Evolutionary conservation across 805 yeast genomes (phyloP), one percentile per base, ranked within the genome.

Genomic region (Komagataella kurtzmanii): DNA sequence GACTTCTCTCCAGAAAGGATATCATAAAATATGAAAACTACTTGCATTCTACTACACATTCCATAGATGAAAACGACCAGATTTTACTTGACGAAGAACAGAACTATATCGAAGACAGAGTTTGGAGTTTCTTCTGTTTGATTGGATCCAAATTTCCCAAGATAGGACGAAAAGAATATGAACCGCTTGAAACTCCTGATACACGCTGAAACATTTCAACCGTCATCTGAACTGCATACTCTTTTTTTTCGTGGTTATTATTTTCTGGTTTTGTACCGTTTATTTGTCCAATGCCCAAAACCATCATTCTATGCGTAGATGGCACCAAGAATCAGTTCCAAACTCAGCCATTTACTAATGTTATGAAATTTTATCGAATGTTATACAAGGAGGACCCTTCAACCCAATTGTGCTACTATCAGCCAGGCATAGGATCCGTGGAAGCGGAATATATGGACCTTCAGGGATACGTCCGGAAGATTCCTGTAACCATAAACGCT

Each of bases 1-100:
- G 99, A 0, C 61, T 88, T n/a, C 68, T 95, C 1, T 88, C 96
- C 0, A 74, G 90, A 53, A 93, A 93, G 60, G 98, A 90, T 61
- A 71, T 91, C 17, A 65, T 90, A 50, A 72, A 82, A 54, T 88
- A 77, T 58, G 85, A 82, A 56, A 55, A 62, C 8, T 65, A 65
- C 51, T 50, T 65, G 45, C 68, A 69, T 49, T 60, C 57, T 8
- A 30, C 40, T 14, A 30, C 10, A 14, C 40, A 30, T 30, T 30
- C 40, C 14, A 44, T 49, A 56, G 44, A 47, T 5, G 40, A 30
- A 30, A 8, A 30, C 23, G 47, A 14, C 12, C 24, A 10, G 17
- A 49, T 49, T 21, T 7, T 17, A 18, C 8, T 45, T 18, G 24
- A 17, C 12, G 24, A 24, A n/a, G 18, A 18, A 45, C n/a, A 24